Conservation (phyloP, 495 filamentous ascomycete genomes). For the Hyaloscypha hepaticicola region DNA sequence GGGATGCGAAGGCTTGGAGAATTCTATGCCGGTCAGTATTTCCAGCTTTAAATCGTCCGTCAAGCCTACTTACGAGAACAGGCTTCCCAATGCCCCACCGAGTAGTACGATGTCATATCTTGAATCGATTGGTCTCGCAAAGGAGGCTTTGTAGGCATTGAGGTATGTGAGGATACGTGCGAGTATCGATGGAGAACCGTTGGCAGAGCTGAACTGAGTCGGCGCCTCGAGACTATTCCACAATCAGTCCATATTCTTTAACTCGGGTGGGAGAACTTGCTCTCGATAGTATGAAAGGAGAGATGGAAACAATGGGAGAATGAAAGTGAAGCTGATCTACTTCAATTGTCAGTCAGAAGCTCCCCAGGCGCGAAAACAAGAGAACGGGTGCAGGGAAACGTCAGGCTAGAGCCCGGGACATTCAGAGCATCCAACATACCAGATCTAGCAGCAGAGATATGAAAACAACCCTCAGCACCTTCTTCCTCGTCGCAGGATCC, state of each 20-base stretch:
- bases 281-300: constrained; percentile 90
- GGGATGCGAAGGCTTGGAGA: constrained; percentile 89
- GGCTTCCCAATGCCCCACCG: constrained; percentile 74
- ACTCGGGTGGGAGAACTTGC: not conserved
- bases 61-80: constrained; percentile 31
- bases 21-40: constrained; percentile 38
- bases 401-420: not conserved
- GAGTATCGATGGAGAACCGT: constrained; percentile 59
- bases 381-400: not conserved
- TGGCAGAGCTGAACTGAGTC: constrained; percentile 47
- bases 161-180: constrained; percentile 76
- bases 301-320: constrained; percentile 92
- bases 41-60: not conserved
- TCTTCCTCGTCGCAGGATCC: constrained; percentile 61
- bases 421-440: constrained; percentile 35
- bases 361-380: not conserved
- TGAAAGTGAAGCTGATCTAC: constrained; percentile 92
- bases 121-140: constrained; percentile 89
- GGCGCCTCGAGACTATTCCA: constrained; percentile 48
- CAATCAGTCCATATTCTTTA: not conserved
- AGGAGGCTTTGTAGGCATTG: constrained; percentile 93
- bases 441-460: constrained; percentile 54
- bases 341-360: constrained; percentile 15
- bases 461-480: constrained; percentile 74
- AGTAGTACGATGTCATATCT: constrained; percentile 97